These are phyloP conservation scores for Hortiboletus campestris DNA, from an alignment of 768 basidiomycete genomes.

Conservation along the genomic window DNA sequence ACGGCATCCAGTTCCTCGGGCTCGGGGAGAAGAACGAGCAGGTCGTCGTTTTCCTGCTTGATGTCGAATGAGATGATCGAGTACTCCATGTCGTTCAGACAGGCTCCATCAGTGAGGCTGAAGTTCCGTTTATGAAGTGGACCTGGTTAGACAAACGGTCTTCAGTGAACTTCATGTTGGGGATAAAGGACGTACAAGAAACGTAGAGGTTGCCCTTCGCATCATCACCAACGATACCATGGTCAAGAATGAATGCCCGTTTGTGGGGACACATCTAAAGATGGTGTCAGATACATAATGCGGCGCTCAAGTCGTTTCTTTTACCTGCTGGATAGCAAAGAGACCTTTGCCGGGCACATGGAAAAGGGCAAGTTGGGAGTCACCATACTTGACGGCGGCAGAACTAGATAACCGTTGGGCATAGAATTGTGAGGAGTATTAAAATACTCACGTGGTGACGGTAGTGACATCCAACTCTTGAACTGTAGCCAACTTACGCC, in stretches of 20 bases:
- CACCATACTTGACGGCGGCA: conserved; percentile 58
- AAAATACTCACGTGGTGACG: conserved; percentile 43
- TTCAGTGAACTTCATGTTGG: neutral
- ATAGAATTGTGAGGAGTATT: neutral
- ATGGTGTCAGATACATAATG: neutral
- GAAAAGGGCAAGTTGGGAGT: conserved; percentile 68
- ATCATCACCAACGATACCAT: conserved; percentile 68
- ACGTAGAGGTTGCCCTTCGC: conserved; percentile 49
- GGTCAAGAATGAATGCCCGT: conserved; percentile 67
- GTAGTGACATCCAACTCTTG: conserved; percentile 49
- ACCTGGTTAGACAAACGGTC: conserved; percentile 28
- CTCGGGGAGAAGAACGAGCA: conserved; percentile 55
- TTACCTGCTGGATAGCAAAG: conserved; percentile 70
- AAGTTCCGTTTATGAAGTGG: conserved; percentile 72
- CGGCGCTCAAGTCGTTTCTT: neutral
- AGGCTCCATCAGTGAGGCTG: conserved; percentile 51
- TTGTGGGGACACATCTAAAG: conserved; percentile 46
- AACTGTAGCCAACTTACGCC: conserved; percentile 48
- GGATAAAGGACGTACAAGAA: conserved; percentile 38
- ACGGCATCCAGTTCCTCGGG: conserved; percentile 51
- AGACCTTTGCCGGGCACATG: conserved; percentile 56
- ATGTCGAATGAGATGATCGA: conserved; percentile 62
- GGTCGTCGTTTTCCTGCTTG: conserved; percentile 40
- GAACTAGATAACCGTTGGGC: conserved; percentile 25
- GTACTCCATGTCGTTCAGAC: conserved; percentile 58